Evolutionary conservation across 2,329 filamentous ascomycete species (phyloP).

Genomic region (Dendryphion nanum): DNA sequence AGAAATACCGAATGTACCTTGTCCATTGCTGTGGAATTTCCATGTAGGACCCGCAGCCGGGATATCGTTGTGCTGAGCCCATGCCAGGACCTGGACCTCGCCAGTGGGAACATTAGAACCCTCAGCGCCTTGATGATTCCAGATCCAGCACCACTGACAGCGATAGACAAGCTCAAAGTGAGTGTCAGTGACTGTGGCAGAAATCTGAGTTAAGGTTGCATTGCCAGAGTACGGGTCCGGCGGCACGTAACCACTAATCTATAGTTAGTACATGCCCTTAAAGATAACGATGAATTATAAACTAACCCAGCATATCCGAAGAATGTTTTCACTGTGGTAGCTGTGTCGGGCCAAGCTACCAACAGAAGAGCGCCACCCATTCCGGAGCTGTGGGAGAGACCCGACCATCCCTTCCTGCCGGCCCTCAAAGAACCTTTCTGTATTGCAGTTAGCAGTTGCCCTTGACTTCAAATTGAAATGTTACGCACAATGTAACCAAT

Average conservation of each 20-base stretch:
- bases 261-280: not conserved
- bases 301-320: slow-evolving; percentile 32
- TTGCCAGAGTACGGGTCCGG: slow-evolving; percentile 61
- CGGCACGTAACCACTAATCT: slow-evolving; percentile 53
- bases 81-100: slow-evolving; percentile 51
- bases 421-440: slow-evolving; percentile 29
- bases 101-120: slow-evolving; percentile 39
- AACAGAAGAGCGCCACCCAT: slow-evolving; percentile 37
- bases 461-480: not conserved
- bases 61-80: slow-evolving; percentile 50
- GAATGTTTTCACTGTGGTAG: slow-evolving; percentile 25
- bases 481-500: slow-evolving; percentile 36
- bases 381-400: slow-evolving; percentile 35
- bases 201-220: slow-evolving; percentile 61
- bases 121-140: slow-evolving; percentile 43
- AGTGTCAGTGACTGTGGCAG: slow-evolving; percentile 56
- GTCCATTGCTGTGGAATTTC: slow-evolving; percentile 55
- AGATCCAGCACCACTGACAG: slow-evolving; percentile 53
- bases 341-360: slow-evolving; percentile 28
- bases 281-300: not conserved
- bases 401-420: slow-evolving; percentile 35
- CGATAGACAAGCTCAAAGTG: slow-evolving; percentile 65
- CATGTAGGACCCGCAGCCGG: slow-evolving; percentile 44
- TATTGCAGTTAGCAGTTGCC: not conserved
- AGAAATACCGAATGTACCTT: slow-evolving; percentile 53